A percentile compares a stretch with the other conserved stretches of the same genome.
phyloP scores from a whole-genome alignment of 2,329 filamentous ascomycete genomes.

The Periconia digitata region DNA sequence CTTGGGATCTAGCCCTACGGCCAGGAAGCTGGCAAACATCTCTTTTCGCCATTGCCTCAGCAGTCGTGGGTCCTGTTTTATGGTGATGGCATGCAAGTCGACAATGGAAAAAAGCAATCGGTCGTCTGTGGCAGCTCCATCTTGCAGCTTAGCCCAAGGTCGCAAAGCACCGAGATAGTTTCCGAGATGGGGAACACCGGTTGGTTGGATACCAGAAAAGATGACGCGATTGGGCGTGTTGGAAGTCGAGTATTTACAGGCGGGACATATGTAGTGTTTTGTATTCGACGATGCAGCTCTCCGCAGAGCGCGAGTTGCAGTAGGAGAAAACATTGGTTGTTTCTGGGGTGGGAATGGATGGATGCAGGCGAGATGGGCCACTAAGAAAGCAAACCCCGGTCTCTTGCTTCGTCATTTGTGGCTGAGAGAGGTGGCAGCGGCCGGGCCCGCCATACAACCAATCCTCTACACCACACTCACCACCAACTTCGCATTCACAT shows the following conservation, averaged over 20 bases:
- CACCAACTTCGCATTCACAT: conserved; percentile 11
- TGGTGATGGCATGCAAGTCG: conserved; percentile 90
- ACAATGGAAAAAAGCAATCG: conserved; percentile 84
- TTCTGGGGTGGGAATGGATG: not conserved
- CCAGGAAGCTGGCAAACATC: conserved; percentile 77
- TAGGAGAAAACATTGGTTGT: conserved; percentile 26
- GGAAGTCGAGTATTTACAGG: not conserved
- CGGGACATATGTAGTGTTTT: conserved; percentile 3
- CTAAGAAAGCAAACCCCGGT: conserved; percentile 7
- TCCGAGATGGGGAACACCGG: conserved; percentile 87
- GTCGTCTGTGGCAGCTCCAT: conserved; percentile 58
- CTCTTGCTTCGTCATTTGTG: conserved; percentile 25
- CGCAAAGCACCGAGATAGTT: conserved; percentile 91
- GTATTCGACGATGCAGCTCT: conserved; percentile 15
- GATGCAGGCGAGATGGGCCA: conserved; percentile 9
- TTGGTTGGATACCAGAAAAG: conserved; percentile 97
- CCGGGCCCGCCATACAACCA: conserved; percentile 1
- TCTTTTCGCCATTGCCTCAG: conserved; percentile 70
- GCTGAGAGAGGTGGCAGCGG: conserved; percentile 20
- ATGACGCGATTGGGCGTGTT: conserved; percentile 47
- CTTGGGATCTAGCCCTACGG: conserved; percentile 79
- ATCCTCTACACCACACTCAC: conserved; percentile 14
- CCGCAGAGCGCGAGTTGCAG: conserved; percentile 17
- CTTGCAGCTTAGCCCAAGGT: conserved; percentile 82
- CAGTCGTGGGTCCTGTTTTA: conserved; percentile 61